These are phyloP conservation scores for Oldenlandia corymbosa DNA, from an alignment of 257 asterid genomes.

Conservation along the genomic window DNA sequence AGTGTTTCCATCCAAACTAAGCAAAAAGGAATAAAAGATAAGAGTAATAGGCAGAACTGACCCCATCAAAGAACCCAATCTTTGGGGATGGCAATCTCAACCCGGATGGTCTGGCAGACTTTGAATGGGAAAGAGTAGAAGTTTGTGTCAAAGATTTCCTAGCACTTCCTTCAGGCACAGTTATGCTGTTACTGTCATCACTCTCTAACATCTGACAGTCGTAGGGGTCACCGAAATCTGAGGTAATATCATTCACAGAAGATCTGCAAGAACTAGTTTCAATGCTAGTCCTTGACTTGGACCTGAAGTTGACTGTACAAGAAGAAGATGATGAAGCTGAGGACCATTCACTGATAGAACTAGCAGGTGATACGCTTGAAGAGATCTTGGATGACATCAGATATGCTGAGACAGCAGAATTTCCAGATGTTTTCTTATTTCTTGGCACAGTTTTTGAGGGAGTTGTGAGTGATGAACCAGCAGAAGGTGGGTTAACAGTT, in stretches of 20 bases:
- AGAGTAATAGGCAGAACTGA: conserved; percentile 31
- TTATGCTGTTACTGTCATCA: conserved; percentile 27
- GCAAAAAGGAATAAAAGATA: background rate
- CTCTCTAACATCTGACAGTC: conserved; percentile 34
- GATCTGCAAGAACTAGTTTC: conserved; percentile 56
- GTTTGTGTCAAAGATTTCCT: conserved; percentile 36
- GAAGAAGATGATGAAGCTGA: conserved; percentile 77
- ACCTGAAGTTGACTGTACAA: conserved; percentile 43
- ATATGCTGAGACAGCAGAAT: conserved; percentile 46
- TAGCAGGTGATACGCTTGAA: conserved; percentile 72
- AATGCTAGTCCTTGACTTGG: conserved; percentile 56
- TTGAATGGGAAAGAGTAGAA: conserved; percentile 34
- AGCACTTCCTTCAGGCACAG: conserved; percentile 24
- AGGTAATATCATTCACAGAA: conserved; percentile 32
- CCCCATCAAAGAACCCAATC: conserved; percentile 97
- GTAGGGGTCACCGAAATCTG: conserved; percentile 27
- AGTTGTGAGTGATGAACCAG: conserved; percentile 44
- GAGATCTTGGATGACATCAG: conserved; percentile 52
- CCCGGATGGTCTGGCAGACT: conserved; percentile 70
- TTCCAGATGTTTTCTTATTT: conserved; percentile 35
- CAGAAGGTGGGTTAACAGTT: conserved; percentile 31
- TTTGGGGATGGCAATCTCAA: conserved; percentile 88
- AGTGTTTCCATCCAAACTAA: background rate
- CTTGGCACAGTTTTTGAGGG: conserved; percentile 46
- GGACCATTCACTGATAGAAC: conserved; percentile 96